Evolutionary conservation across 768 basidiomycete genomes (phyloP), one percentile per base, ranked within the genome.

Genomic region (Tulasnella sp.): DNA sequence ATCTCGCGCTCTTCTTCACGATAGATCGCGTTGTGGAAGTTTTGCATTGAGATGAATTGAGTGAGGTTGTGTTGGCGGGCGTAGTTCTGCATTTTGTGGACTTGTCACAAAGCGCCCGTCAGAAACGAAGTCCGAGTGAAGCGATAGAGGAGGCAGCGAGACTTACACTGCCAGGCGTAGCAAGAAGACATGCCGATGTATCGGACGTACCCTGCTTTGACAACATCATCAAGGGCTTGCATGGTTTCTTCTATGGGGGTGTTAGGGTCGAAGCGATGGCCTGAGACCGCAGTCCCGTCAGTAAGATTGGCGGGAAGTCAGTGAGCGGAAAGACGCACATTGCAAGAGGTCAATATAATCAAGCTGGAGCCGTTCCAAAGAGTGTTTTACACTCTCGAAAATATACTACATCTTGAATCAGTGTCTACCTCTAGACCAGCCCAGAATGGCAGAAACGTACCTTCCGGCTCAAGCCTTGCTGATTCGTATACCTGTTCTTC

Each of bases 291-390:
- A 22, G 64, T n/a, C 68, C 16, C 22, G 64, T 2, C 11, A 19
- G 3, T 14, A 12, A 3, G 22, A 1, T 7, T 0, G 22, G 19
- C 26, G 39, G 3, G 11, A n/a, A 74, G 52, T 2, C 66, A 11
- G 22, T 32, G 14, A 7, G 9, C 22, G 16, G 4, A 29, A 29
- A 9, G 5, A 79, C 65, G 69, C 81, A 82, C 81, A 82, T 75
- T 83, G 81, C 14, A 83, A 78, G 6, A 84, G 72, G 75, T 85
- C 84, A 75, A 86, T 79, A 71, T 84, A 84, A 37, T 84, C 83
- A 35, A 82, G 70, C n/a, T 82, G 80, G 6, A 85, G 79, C 16
- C 84, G 75, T 72, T 82, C 77, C 34, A 85, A 76, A 26, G 79
- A 80, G 3, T 75, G 77, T 67, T 84, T 78, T 65, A 86, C 80